Percentiles rank a stretch among this genome's conserved stretches.
phyloP scores from a whole-genome alignment of 352 stramenopile species.

The Globisporangium echinulatum region DNA sequence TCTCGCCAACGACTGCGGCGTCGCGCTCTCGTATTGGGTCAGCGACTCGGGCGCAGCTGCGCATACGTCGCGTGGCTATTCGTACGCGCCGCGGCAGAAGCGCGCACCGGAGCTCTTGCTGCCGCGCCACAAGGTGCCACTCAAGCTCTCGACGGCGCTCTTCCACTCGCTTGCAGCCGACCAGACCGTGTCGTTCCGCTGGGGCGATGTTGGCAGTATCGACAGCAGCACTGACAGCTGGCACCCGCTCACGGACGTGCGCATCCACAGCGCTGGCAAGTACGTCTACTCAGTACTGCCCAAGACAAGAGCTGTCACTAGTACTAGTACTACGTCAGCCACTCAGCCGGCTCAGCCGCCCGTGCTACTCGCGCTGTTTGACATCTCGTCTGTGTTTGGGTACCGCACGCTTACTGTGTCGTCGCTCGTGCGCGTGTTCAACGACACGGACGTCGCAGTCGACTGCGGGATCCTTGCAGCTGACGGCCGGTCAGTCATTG shows the following conservation, averaged over 20 bases:
- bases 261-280: slow-evolving; percentile 69
- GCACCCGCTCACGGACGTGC: slow-evolving; percentile 70
- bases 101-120: slow-evolving; percentile 35
- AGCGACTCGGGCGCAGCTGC: slow-evolving; percentile 35
- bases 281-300: slow-evolving; percentile 69
- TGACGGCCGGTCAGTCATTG: slow-evolving; percentile 50
- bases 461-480: slow-evolving; percentile 52
- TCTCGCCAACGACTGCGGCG: slow-evolving; percentile 63
- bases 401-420: slow-evolving; percentile 77
- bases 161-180: slow-evolving; percentile 63
- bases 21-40: slow-evolving; percentile 58
- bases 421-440: slow-evolving; percentile 71
- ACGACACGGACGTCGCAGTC: slow-evolving; percentile 53
- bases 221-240: slow-evolving; percentile 25
- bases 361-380: slow-evolving; percentile 57
- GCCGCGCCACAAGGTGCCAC: slow-evolving; percentile 47
- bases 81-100: slow-evolving; percentile 42
- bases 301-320: not conserved
- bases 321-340: too few relatives aligned
- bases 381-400: slow-evolving; percentile 63
- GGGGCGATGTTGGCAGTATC: slow-evolving; percentile 21
- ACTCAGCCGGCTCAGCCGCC: slow-evolving; percentile 9
- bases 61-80: slow-evolving; percentile 41
- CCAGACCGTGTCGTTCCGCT: slow-evolving; percentile 72
- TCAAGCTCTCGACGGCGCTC: slow-evolving; percentile 66